These are phyloP conservation scores for Oemleria cerasiformis DNA, from an alignment of 306 rosid species.

Conservation along the genomic window DNA sequence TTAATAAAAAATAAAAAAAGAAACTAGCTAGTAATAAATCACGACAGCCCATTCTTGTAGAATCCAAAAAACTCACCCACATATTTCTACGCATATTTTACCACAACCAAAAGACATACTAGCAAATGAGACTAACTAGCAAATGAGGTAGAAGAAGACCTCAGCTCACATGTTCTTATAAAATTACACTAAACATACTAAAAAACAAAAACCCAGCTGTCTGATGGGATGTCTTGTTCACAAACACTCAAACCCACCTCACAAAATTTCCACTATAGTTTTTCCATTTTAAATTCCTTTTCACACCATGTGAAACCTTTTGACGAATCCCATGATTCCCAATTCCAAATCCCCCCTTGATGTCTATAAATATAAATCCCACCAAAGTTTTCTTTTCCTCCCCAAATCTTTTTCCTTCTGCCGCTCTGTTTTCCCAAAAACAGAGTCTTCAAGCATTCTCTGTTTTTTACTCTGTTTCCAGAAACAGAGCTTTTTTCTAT, in stretches of 20 bases:
- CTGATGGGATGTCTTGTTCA: not conserved
- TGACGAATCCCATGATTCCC: not conserved
- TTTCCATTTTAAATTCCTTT: not conserved
- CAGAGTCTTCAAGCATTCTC: not conserved
- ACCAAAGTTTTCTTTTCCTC: not conserved
- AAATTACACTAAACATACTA: not conserved
- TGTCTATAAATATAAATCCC: not conserved
- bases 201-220: not conserved
- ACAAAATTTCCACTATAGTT: not conserved
- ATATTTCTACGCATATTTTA: too few species aligned
- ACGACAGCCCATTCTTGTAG: too few species aligned
- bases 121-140: too few species aligned
- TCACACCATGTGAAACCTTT: constrained; percentile 12
- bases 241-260: not conserved
- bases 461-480: not conserved
- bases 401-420: not conserved
- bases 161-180: not conserved
- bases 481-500: not conserved
- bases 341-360: too few species aligned
- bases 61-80: too few species aligned
- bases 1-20: too few species aligned
- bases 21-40: too few species aligned
- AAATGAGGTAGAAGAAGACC: too few species aligned
- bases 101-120: too few species aligned
- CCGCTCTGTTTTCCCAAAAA: not conserved